These are phyloP conservation scores for Apiotrichum akiyoshidainum DNA, from an alignment of 1,284 basidiomycete species.

Conservation along the genomic window DNA sequence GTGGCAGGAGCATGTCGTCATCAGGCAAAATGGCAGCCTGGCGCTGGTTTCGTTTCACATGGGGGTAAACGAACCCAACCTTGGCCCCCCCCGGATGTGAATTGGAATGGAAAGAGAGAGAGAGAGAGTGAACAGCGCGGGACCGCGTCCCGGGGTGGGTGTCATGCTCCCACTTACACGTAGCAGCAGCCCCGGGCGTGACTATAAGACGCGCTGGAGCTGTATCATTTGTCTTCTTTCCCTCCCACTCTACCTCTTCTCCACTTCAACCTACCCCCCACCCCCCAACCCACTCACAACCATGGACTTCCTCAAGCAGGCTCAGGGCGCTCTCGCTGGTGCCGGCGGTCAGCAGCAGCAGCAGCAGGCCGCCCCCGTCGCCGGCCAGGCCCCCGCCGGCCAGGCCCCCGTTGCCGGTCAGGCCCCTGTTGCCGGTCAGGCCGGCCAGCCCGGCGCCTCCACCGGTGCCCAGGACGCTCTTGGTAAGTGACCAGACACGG, in stretches of 20 bases:
- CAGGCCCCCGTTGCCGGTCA: slow-evolving; percentile 38
- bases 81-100: too few relatives aligned
- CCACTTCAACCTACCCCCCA: not conserved
- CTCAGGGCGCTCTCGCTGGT: slow-evolving; percentile 16
- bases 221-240: not conserved
- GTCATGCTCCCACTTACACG: too few relatives aligned
- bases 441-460: not conserved
- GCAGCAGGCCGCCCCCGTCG: slow-evolving; percentile 1
- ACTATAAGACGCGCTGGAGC: too few relatives aligned
- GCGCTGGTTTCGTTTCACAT: too few relatives aligned
- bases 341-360: not conserved
- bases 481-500: slow-evolving; percentile 30
- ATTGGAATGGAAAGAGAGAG: too few relatives aligned
- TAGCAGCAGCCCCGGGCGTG: too few relatives aligned
- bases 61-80: too few relatives aligned
- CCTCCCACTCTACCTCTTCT: slow-evolving; percentile 2
- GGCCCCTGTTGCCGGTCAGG: not conserved
- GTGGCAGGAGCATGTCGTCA: too few relatives aligned
- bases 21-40: too few relatives aligned
- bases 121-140: too few relatives aligned
- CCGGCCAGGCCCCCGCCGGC: slow-evolving; percentile 8
- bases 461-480: slow-evolving; percentile 45
- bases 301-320: slow-evolving; percentile 23
- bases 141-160: too few relatives aligned
- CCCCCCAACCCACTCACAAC: not conserved